Evolutionary conservation across 768 basidiomycete species (phyloP).

Genomic region (Rhizopogon vesiculosus): DNA sequence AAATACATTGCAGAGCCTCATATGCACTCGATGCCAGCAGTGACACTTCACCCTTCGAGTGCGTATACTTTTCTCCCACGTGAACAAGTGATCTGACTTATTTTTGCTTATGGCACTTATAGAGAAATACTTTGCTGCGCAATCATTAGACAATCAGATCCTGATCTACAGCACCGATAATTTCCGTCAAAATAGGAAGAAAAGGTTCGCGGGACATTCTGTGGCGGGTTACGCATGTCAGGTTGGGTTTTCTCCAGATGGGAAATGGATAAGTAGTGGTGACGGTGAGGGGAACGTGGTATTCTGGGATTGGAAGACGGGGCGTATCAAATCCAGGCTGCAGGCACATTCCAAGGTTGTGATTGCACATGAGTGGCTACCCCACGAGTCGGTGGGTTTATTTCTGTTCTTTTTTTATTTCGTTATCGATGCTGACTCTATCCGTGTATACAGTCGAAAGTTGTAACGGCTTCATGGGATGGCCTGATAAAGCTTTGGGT

Average conservation of each 20-base stretch:
- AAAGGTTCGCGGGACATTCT: slow-evolving; percentile 95
- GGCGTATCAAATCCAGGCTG: slow-evolving; percentile 86
- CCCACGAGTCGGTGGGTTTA: slow-evolving; percentile 86
- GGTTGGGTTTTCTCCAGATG: slow-evolving; percentile 96
- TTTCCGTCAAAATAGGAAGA: slow-evolving; percentile 98
- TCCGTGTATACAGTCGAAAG: slow-evolving; percentile 67
- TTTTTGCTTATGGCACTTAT: slow-evolving; percentile 12
- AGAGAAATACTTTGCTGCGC: slow-evolving; percentile 97
- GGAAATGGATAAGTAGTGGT: slow-evolving; percentile 96
- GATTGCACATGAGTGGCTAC: slow-evolving; percentile 96
- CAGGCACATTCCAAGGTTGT: slow-evolving; percentile 94
- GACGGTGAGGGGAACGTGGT: slow-evolving; percentile 94
- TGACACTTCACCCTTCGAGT: slow-evolving; percentile 94
- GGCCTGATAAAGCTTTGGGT: slow-evolving; percentile 98
- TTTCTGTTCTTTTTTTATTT: not conserved
- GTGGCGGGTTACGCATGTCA: slow-evolving; percentile 97
- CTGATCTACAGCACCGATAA: slow-evolving; percentile 96
- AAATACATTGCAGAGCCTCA: slow-evolving; percentile 99
- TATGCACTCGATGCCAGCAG: slow-evolving; percentile 99
- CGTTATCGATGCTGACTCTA: slow-evolving; percentile 7
- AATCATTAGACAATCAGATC: slow-evolving; percentile 98
- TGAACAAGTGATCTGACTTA: slow-evolving; percentile 1
- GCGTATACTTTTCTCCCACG: slow-evolving; percentile 30
- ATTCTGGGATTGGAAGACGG: slow-evolving; percentile 99
- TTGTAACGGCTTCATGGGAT: slow-evolving; percentile 97